Base-by-base conservation (phyloP, 306 rosid genomes). In the Glycine tomentella region DNA sequence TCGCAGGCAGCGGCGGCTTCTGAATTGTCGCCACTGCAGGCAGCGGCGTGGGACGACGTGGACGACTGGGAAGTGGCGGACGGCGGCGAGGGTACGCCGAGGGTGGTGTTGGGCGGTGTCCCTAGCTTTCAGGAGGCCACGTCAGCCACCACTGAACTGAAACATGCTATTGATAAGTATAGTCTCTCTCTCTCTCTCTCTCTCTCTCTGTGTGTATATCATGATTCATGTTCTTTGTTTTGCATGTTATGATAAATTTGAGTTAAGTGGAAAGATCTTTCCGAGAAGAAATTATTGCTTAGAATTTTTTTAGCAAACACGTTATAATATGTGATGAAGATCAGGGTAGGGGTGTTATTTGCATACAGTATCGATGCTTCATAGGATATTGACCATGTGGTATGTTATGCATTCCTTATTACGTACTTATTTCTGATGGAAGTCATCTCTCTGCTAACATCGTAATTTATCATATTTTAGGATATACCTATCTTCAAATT, bases 111-210 rank as follows among this genome's bases (percentile, higher is more conserved):
- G 3, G 34, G 8, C 52, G 51, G 52, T 42, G 69, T 36, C 5
- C 69, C 69, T 12, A 63, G 16, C 15, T 36, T 64, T 14, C 10
- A 64, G 0, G 70, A 64, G 3, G 70, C 70, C 3, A 2, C 14
- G 70, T 49, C 0, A 14, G 72, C 72, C 34, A 66, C 72, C 3
- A 9, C 52, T 5, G 91, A 84, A 69, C 75, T 93, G 71, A 93
- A 93, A 84, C 87, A 88, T 31, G 96, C 90, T 13, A 33, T 91
- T 9, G 90, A 93, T 45, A 65, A 64, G 97, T 93, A 89, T 40
- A 36, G 0, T 53, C 55, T 34, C 46, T 8, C 15, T 13, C 31
- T n/a, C n/a, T n/a, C n/a, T 25, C 31, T 25, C 31, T 25, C 31
- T n/a, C n/a, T n/a, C n/a, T n/a, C n/a, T n/a, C n/a, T n/a, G n/a